Percentiles rank a stretch among this genome's conserved stretches.
Evolutionary conservation across 768 basidiomycete species (phyloP).

Genomic region (Suillus alpinus): DNA sequence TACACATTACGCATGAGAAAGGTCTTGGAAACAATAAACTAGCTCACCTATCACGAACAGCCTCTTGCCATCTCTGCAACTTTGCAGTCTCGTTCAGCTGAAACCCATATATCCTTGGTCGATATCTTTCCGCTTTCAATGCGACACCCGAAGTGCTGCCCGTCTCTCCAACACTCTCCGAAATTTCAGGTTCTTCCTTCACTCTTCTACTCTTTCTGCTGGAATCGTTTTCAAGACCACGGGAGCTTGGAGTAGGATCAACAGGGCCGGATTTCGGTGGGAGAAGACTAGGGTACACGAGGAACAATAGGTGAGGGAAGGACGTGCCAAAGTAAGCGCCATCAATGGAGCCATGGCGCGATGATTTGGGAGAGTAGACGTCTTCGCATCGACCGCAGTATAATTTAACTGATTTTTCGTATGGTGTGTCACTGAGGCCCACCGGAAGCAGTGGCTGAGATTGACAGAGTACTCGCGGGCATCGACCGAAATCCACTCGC

Average conservation of each 20-base stretch:
- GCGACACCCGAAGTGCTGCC: conserved; percentile 81
- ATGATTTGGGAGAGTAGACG: conserved; percentile 96
- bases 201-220: conserved; percentile 44
- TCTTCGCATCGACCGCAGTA: conserved; percentile 99
- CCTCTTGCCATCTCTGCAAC: conserved; percentile 94
- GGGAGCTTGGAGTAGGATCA: conserved; percentile 30
- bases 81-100: conserved; percentile 92
- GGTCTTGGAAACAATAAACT: not conserved
- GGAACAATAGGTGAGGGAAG: conserved; percentile 94
- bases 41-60: conserved; percentile 74
- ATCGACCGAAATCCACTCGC: conserved; percentile 96
- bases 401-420: conserved; percentile 98
- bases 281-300: conserved; percentile 93
- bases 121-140: conserved; percentile 86
- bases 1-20: conserved; percentile 13
- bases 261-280: conserved; percentile 71
- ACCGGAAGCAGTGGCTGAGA: conserved; percentile 94
- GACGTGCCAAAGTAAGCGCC: conserved; percentile 99
- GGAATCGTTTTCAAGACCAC: conserved; percentile 27
- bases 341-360: conserved; percentile 95
- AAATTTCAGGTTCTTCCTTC: conserved; percentile 49
- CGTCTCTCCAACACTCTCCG: conserved; percentile 59
- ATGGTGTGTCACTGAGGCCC: conserved; percentile 94
- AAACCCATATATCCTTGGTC: conserved; percentile 96
- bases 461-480: conserved; percentile 95